Evolutionary conservation across 129 eudicot species (phyloP).

Genomic region (Flaveria robusta): DNA sequence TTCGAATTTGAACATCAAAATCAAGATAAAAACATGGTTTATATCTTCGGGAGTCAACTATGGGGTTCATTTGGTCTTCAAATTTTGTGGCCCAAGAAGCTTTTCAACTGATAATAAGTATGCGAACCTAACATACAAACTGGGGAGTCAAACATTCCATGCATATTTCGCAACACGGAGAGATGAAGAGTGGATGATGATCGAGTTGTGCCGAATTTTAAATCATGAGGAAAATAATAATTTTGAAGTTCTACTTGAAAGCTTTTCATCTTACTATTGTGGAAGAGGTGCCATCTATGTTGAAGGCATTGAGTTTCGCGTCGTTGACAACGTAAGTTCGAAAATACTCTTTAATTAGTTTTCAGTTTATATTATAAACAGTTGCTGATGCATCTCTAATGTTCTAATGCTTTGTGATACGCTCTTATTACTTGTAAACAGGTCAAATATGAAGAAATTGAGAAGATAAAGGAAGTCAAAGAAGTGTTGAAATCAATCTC

Average conservation of each 20-base stretch:
- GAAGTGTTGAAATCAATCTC: constrained; percentile 4
- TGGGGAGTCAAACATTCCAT: neutral
- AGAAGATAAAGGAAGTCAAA: neutral
- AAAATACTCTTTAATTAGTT: neutral
- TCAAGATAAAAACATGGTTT: neutral
- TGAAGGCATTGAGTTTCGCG: constrained; percentile 19
- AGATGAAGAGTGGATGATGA: constrained; percentile 26
- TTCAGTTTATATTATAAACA: neutral
- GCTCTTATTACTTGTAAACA: neutral
- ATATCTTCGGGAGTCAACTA: neutral
- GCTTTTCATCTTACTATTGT: constrained; percentile 10
- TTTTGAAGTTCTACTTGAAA: constrained; percentile 15
- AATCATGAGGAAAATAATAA: neutral
- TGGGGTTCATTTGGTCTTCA: constrained; percentile 23
- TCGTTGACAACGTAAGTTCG: constrained; percentile 1
- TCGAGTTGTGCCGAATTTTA: constrained; percentile 1
- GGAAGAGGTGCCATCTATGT: neutral
- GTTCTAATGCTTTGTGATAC: neutral
- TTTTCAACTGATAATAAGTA: neutral
- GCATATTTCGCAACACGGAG: constrained; percentile 25
- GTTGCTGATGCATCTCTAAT: neutral
- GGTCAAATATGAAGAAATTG: neutral
- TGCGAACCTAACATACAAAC: constrained; percentile 23
- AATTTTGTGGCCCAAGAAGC: neutral
- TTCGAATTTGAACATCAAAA: constrained; percentile 6